Conservation (phyloP, 768 basidiomycete species). For the Neoboletus subvelutipes region DNA sequence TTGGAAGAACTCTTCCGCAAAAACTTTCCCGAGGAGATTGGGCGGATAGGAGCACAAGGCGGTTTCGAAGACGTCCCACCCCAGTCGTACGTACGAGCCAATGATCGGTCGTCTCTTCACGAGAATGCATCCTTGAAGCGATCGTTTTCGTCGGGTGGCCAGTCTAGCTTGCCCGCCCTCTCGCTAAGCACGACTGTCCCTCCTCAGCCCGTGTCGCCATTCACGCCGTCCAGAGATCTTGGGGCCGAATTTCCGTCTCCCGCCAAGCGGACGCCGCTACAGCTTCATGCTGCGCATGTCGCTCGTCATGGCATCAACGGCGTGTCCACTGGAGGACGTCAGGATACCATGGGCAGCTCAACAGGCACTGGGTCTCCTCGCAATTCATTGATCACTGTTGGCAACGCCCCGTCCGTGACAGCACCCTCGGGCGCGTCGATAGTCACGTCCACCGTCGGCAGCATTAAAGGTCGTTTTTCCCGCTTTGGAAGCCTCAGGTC, state of each 20-base stretch:
- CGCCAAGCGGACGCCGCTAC: constrained; percentile 69
- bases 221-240: constrained; percentile 21
- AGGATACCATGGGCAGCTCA: constrained; percentile 46
- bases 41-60: constrained; percentile 61
- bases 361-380: constrained; percentile 56
- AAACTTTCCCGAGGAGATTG: constrained; percentile 82
- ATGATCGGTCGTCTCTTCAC: constrained; percentile 48
- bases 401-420: constrained; percentile 40
- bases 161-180: constrained; percentile 43
- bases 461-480: constrained; percentile 72
- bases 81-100: constrained; percentile 42
- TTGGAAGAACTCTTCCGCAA: constrained; percentile 82
- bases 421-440: constrained; percentile 54
- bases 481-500: constrained; percentile 72
- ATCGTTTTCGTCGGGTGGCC: constrained; percentile 48
- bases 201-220: constrained; percentile 45
- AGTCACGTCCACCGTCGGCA: constrained; percentile 62
- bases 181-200: constrained; percentile 49
- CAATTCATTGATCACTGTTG: constrained; percentile 75
- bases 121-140: constrained; percentile 47
- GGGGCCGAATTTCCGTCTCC: constrained; percentile 17
- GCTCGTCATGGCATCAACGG: constrained; percentile 82
- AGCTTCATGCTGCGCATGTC: constrained; percentile 77
- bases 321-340: constrained; percentile 71
- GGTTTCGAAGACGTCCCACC: constrained; percentile 46